Base-by-base conservation (phyloP, 2,329 filamentous ascomycete species). In the Fusarium anthophilum region DNA sequence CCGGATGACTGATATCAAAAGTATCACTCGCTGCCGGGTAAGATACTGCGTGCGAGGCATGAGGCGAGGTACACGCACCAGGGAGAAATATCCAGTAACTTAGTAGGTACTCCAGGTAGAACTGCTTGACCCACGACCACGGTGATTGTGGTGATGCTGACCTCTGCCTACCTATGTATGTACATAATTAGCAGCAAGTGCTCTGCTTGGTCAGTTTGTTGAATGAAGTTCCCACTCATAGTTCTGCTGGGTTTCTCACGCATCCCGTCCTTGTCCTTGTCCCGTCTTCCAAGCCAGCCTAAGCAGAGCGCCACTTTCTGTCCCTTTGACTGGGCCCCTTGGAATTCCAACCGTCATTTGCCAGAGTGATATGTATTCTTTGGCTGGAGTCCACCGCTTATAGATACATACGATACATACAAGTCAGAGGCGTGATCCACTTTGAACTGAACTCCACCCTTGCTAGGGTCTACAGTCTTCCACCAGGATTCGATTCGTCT, bases 71-170 rank as follows among this genome's bases (percentile, higher is more conserved):
- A 71, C 55, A 56, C 41, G 41, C 22, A 54, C 28, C 38, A 43
- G 26, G 55, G 30, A 57, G 55, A 35, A n/a, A 35, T 20, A 35
- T 26, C 13, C 45, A 48, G 37, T 20, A 26, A 32, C 28, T 44
- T 51, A 47, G 28, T 51, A 47, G 28, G 30, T 50, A 48, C 41
- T 51, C 41, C 41, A 61, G 43, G 48, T 50, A 43, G 58, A 70
- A 63, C 43, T 71, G 56, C 48, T 51, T 63, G 71, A 74, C 55
- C 63, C 67, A 74, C 71, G 56, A 74, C 63, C 71, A 32, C 54
- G 63, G 63, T 74, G 67, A 64, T 72, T 65, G 71, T 74, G 72
- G 71, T 73, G 67, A 68, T 72, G 60, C 64, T 48, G 66, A 70
- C 66, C 68, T 66, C 41, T 54, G 59, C 66, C 45, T 53, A 26